These are phyloP conservation scores for Penicillium parvum DNA, from an alignment of 495 filamentous ascomycete species.

Conservation along the genomic window DNA sequence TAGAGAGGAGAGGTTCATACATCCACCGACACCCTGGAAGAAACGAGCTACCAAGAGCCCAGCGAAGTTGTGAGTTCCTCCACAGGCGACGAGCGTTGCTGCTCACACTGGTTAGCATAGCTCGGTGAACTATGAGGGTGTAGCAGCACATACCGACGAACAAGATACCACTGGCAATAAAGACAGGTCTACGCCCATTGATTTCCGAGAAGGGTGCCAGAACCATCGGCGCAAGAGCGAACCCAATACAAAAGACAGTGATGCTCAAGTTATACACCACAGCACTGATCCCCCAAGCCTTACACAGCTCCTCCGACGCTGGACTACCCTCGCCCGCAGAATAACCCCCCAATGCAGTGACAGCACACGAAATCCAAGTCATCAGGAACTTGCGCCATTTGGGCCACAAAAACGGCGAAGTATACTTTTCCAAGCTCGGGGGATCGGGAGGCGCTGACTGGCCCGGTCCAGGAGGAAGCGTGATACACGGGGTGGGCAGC, in stretches of 20 bases:
- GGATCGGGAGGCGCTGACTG: conserved; percentile 44
- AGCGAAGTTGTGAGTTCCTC: conserved; percentile 62
- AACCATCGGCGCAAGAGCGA: conserved; percentile 83
- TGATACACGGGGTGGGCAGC: conserved; percentile 54
- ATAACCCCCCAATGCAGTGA: conserved; percentile 76
- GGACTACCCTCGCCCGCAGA: conserved; percentile 77
- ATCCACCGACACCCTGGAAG: conserved; percentile 67
- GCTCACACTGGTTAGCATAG: conserved; percentile 17
- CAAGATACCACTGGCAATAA: conserved; percentile 66
- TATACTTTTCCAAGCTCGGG: conserved; percentile 64
- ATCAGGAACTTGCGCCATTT: conserved; percentile 62
- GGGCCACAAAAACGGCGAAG: conserved; percentile 73
- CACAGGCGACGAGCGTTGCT: conserved; percentile 70
- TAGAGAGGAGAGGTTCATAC: conserved; percentile 22
- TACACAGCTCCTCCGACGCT: conserved; percentile 56
- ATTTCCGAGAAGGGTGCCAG: conserved; percentile 89
- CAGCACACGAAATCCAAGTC: conserved; percentile 68
- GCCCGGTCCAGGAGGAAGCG: conserved; percentile 24
- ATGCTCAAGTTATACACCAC: conserved; percentile 72
- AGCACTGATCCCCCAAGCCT: conserved; percentile 56
- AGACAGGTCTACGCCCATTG: conserved; percentile 76
- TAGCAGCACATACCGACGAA: conserved; percentile 46
- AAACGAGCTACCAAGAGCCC: conserved; percentile 78
- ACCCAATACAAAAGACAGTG: conserved; percentile 78
- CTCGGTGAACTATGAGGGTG: background rate